Conservation (phyloP, 2,329 filamentous ascomycete species). For the Venturiaceae sp. region DNA sequence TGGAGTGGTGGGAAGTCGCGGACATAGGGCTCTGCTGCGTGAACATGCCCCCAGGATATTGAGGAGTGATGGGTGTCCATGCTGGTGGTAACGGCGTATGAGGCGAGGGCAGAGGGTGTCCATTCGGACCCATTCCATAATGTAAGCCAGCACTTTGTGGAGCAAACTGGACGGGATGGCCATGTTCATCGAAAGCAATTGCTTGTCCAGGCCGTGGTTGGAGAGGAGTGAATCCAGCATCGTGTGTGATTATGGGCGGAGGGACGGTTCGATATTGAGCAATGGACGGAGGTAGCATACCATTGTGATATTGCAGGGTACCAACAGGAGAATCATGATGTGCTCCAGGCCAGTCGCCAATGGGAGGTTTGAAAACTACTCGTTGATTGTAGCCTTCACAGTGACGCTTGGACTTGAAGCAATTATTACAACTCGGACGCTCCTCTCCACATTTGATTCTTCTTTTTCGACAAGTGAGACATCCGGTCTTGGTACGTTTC, state of each 20-base stretch:
- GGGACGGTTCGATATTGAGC: neutral
- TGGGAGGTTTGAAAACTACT: conserved; percentile 70
- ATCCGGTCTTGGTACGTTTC: conserved; percentile 78
- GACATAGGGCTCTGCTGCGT: neutral
- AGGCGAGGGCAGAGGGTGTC: neutral
- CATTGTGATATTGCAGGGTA: conserved; percentile 9
- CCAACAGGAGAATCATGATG: neutral
- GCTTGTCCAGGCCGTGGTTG: neutral
- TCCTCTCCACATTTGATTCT: conserved; percentile 97
- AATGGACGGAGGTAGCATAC: neutral
- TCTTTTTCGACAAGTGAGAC: conserved; percentile 83
- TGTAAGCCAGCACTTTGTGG: neutral
- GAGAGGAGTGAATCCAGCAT: neutral
- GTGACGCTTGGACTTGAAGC: conserved; percentile 72
- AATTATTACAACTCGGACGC: conserved; percentile 71
- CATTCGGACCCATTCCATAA: neutral
- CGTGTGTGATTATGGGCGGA: conserved; percentile 3
- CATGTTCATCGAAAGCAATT: neutral
- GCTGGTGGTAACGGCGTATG: conserved; percentile 1
- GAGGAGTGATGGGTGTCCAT: conserved; percentile 4
- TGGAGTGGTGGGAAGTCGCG: neutral
- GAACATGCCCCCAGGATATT: neutral
- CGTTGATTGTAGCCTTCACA: conserved; percentile 80
- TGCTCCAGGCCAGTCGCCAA: conserved; percentile 35
- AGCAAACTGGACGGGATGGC: neutral